Conservation (phyloP, 1,139 yeast species). For the Kodamaea arcana region DNA sequence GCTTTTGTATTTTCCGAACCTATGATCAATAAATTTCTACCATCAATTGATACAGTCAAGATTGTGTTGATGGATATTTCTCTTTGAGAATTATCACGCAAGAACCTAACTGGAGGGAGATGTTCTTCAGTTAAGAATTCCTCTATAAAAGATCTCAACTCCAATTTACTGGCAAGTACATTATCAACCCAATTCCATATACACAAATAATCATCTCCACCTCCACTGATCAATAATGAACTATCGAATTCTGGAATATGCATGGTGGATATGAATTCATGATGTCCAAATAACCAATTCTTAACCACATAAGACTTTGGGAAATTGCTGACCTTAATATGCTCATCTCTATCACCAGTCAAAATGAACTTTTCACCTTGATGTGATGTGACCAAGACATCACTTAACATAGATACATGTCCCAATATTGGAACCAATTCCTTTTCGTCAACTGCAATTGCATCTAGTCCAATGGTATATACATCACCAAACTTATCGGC, state of each 20-base stretch:
- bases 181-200: conserved; percentile 73
- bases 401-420: conserved; percentile 94
- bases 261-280: conserved; percentile 70
- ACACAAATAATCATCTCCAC: conserved; percentile 80
- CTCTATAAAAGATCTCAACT: conserved; percentile 45
- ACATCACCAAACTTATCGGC: conserved; percentile 99
- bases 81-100: conserved; percentile 44
- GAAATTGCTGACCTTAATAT: conserved; percentile 78
- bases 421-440: conserved; percentile 72
- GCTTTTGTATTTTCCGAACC: conserved; percentile 56
- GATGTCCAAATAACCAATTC: conserved; percentile 83
- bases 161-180: conserved; percentile 41
- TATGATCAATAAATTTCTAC: conserved; percentile 34
- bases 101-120: conserved; percentile 64
- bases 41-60: conserved; percentile 20
- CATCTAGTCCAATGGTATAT: conserved; percentile 49
- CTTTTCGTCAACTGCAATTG: conserved; percentile 33
- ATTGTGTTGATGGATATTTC: conserved; percentile 56
- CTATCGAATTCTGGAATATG: conserved; percentile 49
- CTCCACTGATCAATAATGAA: conserved; percentile 64
- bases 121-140: conserved; percentile 55
- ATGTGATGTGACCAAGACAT: conserved; percentile 46
- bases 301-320: conserved; percentile 78
- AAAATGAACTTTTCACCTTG: conserved; percentile 54
- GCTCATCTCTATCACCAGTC: conserved; percentile 95